A percentile compares a stretch with the other conserved stretches of the same genome.
Conservation (phyloP, 2,329 filamentous ascomycete species). For the Cytospora leucostoma region DNA sequence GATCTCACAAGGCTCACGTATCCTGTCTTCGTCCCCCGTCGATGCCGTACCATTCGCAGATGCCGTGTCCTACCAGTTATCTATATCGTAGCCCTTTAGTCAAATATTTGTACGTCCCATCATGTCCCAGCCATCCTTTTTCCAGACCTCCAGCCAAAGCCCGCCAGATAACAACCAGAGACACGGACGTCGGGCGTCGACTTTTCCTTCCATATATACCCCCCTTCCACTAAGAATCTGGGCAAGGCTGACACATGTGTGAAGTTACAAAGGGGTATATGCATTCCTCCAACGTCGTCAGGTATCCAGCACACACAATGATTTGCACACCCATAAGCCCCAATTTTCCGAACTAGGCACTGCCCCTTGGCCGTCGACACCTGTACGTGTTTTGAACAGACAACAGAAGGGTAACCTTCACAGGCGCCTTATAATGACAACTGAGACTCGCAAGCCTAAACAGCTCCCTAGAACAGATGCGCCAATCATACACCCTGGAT, state of each 20-base stretch:
- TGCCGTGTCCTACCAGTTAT: background rate
- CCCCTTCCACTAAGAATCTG: slow-evolving; percentile 1
- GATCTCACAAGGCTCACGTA: background rate
- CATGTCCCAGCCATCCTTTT: background rate
- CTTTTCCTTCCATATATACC: slow-evolving; percentile 1
- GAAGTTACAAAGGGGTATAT: slow-evolving; percentile 27
- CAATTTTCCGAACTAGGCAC: slow-evolving; percentile 10
- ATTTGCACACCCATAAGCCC: slow-evolving; percentile 7
- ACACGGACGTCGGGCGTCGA: background rate
- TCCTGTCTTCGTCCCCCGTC: background rate
- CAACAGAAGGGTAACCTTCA: slow-evolving; percentile 1
- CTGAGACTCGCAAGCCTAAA: background rate
- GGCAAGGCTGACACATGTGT: slow-evolving; percentile 13
- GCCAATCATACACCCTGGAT: background rate
- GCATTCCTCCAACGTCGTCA: slow-evolving; percentile 15
- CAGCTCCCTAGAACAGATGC: background rate
- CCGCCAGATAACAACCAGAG: background rate
- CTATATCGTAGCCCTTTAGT: slow-evolving; percentile 2
- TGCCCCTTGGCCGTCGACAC: slow-evolving; percentile 15
- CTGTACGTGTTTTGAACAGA: slow-evolving; percentile 21
- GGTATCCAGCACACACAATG: slow-evolving; percentile 16
- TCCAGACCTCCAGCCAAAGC: background rate
- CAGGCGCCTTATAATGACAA: slow-evolving; percentile 4
- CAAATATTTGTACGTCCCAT: slow-evolving; percentile 14
- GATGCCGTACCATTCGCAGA: slow-evolving; percentile 4